Evolutionary conservation across 2,329 filamentous ascomycete genomes (phyloP).

Genomic region (Ascochyta lentis): DNA sequence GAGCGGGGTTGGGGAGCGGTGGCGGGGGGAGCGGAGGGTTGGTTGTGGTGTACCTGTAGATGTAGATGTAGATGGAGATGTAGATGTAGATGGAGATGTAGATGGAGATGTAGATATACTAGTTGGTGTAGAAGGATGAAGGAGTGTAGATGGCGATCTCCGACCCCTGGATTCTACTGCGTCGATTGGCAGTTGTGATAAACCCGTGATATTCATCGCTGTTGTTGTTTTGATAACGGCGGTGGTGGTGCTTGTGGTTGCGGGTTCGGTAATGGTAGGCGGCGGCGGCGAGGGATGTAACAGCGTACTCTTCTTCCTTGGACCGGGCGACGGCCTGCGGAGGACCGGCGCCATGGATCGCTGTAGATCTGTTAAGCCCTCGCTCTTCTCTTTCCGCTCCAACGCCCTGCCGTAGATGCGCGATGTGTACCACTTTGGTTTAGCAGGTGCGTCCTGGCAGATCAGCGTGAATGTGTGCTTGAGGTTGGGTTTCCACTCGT

Average conservation of each 20-base stretch:
- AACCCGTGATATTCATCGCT: no score
- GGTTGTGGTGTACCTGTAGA: not conserved
- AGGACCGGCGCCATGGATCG: constrained; percentile 16
- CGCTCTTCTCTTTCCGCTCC: not conserved
- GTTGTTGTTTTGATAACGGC: no score
- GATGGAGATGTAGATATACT: no score
- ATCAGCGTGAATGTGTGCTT: constrained; percentile 24
- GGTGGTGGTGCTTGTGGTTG: no score
- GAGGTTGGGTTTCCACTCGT: constrained; percentile 27
- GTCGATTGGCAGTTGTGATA: no score
- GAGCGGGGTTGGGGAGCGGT: constrained; percentile 20
- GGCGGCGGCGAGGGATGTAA: not conserved
- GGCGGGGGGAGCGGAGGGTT: constrained; percentile 16
- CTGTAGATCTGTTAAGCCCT: constrained; percentile 5
- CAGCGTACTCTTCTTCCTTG: constrained; percentile 2
- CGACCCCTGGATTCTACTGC: not conserved
- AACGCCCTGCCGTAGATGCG: not conserved
- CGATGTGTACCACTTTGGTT: constrained; percentile 7
- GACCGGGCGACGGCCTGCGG: not conserved
- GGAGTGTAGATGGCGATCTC: not conserved
- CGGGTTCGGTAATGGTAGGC: no score
- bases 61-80: no score
- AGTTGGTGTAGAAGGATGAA: not conserved
- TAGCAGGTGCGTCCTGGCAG: constrained; percentile 6
- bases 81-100: not conserved